Conservation (phyloP, 202 grass and related monocot species). For the Setaria italica region DNA sequence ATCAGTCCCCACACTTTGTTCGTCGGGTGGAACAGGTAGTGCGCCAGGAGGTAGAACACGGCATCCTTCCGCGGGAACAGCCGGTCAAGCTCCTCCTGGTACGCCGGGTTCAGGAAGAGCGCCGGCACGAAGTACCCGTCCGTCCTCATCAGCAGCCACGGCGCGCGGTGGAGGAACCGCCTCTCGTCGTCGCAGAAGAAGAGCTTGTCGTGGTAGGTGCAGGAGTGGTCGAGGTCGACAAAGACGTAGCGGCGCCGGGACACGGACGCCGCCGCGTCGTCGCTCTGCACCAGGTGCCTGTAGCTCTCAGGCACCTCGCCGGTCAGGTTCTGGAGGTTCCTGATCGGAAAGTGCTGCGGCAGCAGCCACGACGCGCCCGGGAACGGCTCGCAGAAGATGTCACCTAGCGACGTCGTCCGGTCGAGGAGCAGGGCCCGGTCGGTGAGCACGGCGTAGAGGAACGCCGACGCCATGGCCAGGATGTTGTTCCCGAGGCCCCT, state of each 20-base stretch:
- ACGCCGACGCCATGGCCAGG: conserved; percentile 70
- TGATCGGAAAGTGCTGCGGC: conserved; percentile 62
- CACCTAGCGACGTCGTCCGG: conserved; percentile 38
- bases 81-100: conserved; percentile 63
- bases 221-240: conserved; percentile 65
- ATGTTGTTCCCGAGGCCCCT: conserved; percentile 79
- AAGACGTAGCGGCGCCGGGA: conserved; percentile 61
- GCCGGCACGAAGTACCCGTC: conserved; percentile 80
- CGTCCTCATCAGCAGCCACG: conserved; percentile 76
- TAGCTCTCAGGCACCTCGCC: conserved; percentile 55
- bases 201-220: conserved; percentile 66
- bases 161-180: conserved; percentile 56
- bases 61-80: conserved; percentile 76
- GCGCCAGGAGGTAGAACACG: conserved; percentile 79
- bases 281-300: conserved; percentile 51
- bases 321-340: conserved; percentile 41
- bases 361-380: conserved; percentile 71
- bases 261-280: neutral
- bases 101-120: conserved; percentile 69
- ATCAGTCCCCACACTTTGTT: conserved; percentile 80
- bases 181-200: conserved; percentile 76
- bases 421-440: conserved; percentile 71
- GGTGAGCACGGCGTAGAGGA: conserved; percentile 82
- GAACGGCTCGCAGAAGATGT: conserved; percentile 93
- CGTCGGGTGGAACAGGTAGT: conserved; percentile 72